Evolutionary conservation across 2,329 filamentous ascomycete genomes (phyloP).

Genomic region (Fusarium cicatricum): DNA sequence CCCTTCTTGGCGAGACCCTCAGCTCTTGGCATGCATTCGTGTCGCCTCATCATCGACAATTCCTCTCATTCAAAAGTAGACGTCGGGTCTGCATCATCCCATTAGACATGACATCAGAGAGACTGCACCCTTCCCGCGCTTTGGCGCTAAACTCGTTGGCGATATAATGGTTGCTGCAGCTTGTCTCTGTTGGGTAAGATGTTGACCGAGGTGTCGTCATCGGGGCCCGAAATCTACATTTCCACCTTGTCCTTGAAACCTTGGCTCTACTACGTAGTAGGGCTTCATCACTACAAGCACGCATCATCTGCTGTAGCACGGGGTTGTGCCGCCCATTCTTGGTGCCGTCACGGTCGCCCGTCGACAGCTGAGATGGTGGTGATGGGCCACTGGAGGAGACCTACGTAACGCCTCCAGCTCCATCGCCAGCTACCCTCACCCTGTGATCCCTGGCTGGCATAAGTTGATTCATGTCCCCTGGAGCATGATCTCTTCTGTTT

Average conservation of each 20-base stretch:
- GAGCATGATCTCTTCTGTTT: neutral
- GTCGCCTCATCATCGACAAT: constrained; percentile 23
- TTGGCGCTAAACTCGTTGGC: constrained; percentile 15
- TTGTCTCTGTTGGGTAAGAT: constrained; percentile 22
- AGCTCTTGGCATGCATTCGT: constrained; percentile 12
- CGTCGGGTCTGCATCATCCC: constrained; percentile 29
- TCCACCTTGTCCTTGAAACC: too few relatives aligned
- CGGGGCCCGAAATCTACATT: neutral
- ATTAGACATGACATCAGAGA: constrained; percentile 31
- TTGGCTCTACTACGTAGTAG: too few relatives aligned
- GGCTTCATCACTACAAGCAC: too few relatives aligned
- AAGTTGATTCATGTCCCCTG: constrained; percentile 3
- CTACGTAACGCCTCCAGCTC: constrained; percentile 23
- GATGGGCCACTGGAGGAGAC: constrained; percentile 1
- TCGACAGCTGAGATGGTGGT: too few relatives aligned
- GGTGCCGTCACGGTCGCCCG: constrained; percentile 4
- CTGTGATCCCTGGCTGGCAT: neutral
- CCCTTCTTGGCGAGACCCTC: constrained; percentile 3
- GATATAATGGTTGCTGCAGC: constrained; percentile 11
- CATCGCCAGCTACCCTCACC: too few relatives aligned
- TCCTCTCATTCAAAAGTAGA: constrained; percentile 13
- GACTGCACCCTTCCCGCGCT: neutral
- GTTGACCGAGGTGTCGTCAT: constrained; percentile 29
- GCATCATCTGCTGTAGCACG: constrained; percentile 14
- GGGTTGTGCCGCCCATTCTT: neutral